Evolutionary conservation across 495 filamentous ascomycete species (phyloP), one percentile per base, ranked within the genome.

Genomic region (Penicillium turbatum): DNA sequence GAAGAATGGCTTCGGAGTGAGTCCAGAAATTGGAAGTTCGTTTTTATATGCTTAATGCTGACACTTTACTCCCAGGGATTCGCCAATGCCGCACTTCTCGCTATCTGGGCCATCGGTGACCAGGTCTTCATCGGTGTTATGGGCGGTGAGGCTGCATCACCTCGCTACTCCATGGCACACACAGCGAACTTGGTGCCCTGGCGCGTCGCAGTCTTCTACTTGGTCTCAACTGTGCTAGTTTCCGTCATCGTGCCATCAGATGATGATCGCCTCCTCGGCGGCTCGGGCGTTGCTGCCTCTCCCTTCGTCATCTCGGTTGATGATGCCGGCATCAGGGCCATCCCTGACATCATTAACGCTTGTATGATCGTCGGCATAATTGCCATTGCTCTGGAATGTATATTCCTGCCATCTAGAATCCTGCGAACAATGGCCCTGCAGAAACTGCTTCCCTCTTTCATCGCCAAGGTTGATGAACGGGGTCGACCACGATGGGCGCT

Each of bases 271-370:
- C 42, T 57, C 0, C 60, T 70, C 0, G 65, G 65, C 6, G 54
- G 61, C 13, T 53, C 35, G 13, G 57, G 58, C 5, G 53, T 68
- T 6, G 61, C 66, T 4, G 62, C 66, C 3, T 70, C 67, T 10
- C 69, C 68, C 13, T 72, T 72, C 17, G 59, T 72, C 26, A 64
- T 72, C 48, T 66, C 68, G 5, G 54, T 71, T 16, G 30, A 63
- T 4, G n/a, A 59, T 1, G 60, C 62, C 12, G 60, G 61, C 1
- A 70, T 72, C 24, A 40, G 44, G 0, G 64, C 55, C 8, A 49
- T 71, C 19, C 56, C 66, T 5, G 48, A 58, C 17, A 36, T 72
- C 11, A 37, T 72, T 34, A 72, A 72, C 16, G 64, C 52, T 10
- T 53, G 50, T 17, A 69, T 72, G 24, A 57, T 72, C 13, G 55